These are phyloP conservation scores for Aspergillus steynii DNA, from an alignment of 495 filamentous ascomycete genomes.

Conservation along the genomic window DNA sequence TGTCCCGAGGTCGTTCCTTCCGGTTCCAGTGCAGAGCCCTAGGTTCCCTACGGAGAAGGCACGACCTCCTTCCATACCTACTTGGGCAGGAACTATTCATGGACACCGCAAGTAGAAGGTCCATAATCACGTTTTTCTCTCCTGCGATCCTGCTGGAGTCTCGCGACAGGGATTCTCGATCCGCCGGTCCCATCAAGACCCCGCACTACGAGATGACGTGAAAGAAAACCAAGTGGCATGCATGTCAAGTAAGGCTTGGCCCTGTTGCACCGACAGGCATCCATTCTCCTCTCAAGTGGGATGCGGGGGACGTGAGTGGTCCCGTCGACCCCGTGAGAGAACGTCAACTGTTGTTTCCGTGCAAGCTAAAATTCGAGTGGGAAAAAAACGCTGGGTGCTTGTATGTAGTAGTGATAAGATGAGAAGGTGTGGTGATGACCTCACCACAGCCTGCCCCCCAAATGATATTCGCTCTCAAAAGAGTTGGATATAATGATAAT, in stretches of 20 bases:
- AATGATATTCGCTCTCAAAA: conserved; percentile 16
- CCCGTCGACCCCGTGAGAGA: too few species aligned
- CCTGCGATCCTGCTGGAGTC: too few species aligned
- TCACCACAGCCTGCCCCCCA: not conserved
- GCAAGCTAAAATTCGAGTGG: too few species aligned
- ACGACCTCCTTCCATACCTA: too few species aligned
- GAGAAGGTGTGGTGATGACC: not conserved
- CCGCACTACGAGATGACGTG: conserved; percentile 17
- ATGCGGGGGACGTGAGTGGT: not conserved
- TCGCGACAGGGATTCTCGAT: not conserved
- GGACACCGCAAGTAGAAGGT: too few species aligned
- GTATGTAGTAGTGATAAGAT: not conserved
- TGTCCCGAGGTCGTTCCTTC: not conserved
- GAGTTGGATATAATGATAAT: conserved; percentile 25
- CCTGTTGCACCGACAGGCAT: not conserved
- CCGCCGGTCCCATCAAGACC: conserved; percentile 8
- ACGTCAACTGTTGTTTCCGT: too few species aligned
- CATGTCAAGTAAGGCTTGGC: conserved; percentile 4
- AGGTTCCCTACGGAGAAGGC: too few species aligned
- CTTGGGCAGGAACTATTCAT: too few species aligned
- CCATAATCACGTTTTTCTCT: too few species aligned
- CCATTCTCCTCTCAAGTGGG: not conserved
- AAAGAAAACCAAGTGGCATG: conserved; percentile 9
- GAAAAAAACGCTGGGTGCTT: too few species aligned
- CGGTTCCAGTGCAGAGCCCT: not conserved